Conservation (phyloP, 2,329 filamentous ascomycete genomes). For the Thelonectria discophora region DNA sequence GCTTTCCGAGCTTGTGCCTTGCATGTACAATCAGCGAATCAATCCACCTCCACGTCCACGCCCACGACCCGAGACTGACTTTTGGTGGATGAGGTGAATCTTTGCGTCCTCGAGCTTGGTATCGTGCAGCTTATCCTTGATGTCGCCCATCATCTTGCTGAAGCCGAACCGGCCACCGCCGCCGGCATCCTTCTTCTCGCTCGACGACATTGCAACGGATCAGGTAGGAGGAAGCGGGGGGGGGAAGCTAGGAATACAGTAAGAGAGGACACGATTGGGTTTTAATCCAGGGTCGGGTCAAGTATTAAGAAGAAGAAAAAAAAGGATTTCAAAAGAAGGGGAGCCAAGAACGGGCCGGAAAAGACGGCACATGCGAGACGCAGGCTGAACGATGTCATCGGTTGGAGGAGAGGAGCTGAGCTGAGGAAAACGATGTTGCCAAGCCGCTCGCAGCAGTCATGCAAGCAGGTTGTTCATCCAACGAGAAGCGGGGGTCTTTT, state of each 20-base stretch:
- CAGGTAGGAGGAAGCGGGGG: no score
- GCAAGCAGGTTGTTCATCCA: conserved; percentile 19
- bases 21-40: not conserved
- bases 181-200: conserved; percentile 32
- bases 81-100: conserved; percentile 65
- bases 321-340: not conserved
- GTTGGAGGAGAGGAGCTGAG: conserved; percentile 17
- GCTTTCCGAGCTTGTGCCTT: conserved; percentile 67
- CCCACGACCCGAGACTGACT: conserved; percentile 52
- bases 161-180: conserved; percentile 39
- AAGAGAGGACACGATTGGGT: conserved; percentile 7
- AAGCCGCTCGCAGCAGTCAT: conserved; percentile 16
- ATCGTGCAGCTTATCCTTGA: conserved; percentile 65
- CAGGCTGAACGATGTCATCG: conserved; percentile 22
- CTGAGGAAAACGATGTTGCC: conserved; percentile 18
- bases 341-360: conserved; percentile 20
- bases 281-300: not conserved
- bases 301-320: no score
- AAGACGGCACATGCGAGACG: conserved; percentile 23
- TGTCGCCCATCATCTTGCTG: conserved; percentile 53
- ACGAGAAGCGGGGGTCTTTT: conserved; percentile 14
- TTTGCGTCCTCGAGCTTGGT: conserved; percentile 66
- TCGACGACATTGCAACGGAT: conserved; percentile 39
- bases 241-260: not conserved
- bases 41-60: not conserved